Evolutionary conservation across 495 filamentous ascomycete species (phyloP).

Genomic region (Penicillium antarcticum): DNA sequence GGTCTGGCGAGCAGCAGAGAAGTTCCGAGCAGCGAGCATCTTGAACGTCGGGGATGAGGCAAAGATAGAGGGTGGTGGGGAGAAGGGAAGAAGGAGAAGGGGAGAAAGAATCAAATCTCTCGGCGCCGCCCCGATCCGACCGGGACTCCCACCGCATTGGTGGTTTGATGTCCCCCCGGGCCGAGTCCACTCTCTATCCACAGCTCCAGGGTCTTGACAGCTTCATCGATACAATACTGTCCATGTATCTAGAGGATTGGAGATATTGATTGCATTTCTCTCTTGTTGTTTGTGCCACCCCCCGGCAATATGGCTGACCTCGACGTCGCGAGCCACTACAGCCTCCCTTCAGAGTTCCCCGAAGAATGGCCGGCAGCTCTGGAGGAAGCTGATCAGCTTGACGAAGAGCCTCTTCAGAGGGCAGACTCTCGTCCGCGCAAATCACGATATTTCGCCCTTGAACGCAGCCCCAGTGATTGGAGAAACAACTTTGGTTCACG

Average conservation of each 20-base stretch:
- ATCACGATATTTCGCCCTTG: conserved; percentile 80
- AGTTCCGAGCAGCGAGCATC: conserved; percentile 59
- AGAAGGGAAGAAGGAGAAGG: conserved; percentile 27
- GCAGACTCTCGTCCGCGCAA: conserved; percentile 58
- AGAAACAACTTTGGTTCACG: conserved; percentile 67
- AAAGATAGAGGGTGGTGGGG: conserved; percentile 12
- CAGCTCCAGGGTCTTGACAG: conserved; percentile 20
- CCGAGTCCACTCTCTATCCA: conserved; percentile 24
- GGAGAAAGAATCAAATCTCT: conserved; percentile 29
- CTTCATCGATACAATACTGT: background rate
- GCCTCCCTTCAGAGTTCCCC: conserved; percentile 74
- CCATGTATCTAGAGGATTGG: background rate
- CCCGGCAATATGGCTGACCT: conserved; percentile 56
- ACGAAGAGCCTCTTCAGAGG: conserved; percentile 55
- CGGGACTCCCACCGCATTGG: conserved; percentile 31
- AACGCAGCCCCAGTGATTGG: conserved; percentile 65
- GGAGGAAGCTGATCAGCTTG: conserved; percentile 66
- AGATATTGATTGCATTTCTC: conserved; percentile 7
- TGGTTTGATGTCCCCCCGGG: conserved; percentile 22
- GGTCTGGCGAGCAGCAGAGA: conserved; percentile 55
- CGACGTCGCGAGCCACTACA: conserved; percentile 84
- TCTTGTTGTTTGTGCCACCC: background rate
- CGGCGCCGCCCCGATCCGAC: conserved; percentile 42
- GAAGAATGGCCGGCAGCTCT: conserved; percentile 83
- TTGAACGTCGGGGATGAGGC: conserved; percentile 24